Evolutionary conservation across 169 alveolate species (phyloP).

Genomic region (Plasmodium chabaudi): DNA sequence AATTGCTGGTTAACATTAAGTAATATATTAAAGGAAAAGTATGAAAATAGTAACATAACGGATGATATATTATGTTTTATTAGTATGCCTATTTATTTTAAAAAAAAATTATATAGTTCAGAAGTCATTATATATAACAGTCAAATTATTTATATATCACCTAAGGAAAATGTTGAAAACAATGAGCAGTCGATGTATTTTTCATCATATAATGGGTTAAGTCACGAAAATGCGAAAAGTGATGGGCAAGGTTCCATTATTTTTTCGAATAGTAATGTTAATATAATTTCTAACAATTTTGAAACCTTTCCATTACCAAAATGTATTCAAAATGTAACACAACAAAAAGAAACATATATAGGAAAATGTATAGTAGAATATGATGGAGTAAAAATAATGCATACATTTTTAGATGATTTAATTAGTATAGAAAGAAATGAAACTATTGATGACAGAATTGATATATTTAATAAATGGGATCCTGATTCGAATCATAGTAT

Average conservation of each 20-base stretch:
- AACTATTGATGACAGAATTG: conserved; percentile 4
- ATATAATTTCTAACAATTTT: conserved; percentile 1
- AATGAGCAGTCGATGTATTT: conserved; percentile 32
- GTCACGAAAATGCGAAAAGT: not conserved
- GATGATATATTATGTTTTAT: conserved; percentile 59
- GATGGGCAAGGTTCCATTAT: not conserved
- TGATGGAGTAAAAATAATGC: not conserved
- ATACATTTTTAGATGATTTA: conserved; percentile 54
- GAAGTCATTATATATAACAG: conserved; percentile 42
- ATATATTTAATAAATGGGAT: not conserved
- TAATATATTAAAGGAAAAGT: conserved; percentile 47
- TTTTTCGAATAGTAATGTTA: conserved; percentile 4
- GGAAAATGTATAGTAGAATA: conserved; percentile 29
- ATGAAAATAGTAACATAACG: conserved; percentile 10
- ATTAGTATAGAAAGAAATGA: conserved; percentile 12
- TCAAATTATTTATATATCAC: conserved; percentile 55
- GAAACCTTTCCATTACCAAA: conserved; percentile 31
- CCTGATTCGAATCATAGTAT: not conserved
- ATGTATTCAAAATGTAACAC: conserved; percentile 42
- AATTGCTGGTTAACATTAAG: conserved; percentile 63
- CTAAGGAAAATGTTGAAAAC: conserved; percentile 42
- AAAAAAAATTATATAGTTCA: conserved; percentile 44
- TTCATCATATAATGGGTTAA: not conserved
- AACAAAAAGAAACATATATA: conserved; percentile 68
- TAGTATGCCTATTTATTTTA: conserved; percentile 74